These are phyloP conservation scores for Viridothelium virens DNA, from an alignment of 495 filamentous ascomycete species.

Conservation along the genomic window DNA sequence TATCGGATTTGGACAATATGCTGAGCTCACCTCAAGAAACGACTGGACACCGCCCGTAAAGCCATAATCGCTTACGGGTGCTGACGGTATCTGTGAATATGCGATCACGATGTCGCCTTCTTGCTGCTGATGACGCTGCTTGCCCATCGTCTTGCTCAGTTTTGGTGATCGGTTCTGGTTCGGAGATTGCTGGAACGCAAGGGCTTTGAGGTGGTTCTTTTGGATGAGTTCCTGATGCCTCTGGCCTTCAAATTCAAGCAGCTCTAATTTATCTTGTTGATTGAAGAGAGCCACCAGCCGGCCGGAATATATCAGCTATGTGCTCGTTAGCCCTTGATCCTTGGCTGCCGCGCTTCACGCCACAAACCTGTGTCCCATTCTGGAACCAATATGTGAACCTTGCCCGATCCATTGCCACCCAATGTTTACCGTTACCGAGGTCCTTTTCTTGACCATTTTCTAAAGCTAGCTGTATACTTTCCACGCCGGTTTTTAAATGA, in stretches of 20 bases:
- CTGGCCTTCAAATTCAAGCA: conserved; percentile 29
- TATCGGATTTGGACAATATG: not conserved
- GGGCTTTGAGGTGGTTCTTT: conserved; percentile 22
- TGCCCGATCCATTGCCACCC: conserved; percentile 27
- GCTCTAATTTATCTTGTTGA: conserved; percentile 29
- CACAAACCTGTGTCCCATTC: conserved; percentile 31
- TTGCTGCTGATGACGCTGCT: conserved; percentile 25
- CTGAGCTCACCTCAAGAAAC: conserved; percentile 33
- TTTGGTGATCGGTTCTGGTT: conserved; percentile 34
- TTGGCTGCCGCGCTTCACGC: not conserved
- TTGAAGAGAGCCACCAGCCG: conserved; percentile 30
- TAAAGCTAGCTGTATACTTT: conserved; percentile 68
- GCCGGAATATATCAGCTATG: conserved; percentile 26
- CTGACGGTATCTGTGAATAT: conserved; percentile 24
- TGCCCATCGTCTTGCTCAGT: conserved; percentile 33
- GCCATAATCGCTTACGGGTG: conserved; percentile 25
- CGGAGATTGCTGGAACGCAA: conserved; percentile 26
- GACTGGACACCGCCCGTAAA: conserved; percentile 27
- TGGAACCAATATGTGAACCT: conserved; percentile 34
- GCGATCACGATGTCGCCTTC: conserved; percentile 22
- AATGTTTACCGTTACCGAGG: conserved; percentile 17
- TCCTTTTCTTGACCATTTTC: conserved; percentile 42
- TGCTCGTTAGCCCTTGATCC: conserved; percentile 2
- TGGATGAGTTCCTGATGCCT: conserved; percentile 30
- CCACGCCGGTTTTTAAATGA: conserved; percentile 75